These are phyloP conservation scores for Rhizopogon vinicolor DNA, from an alignment of 768 basidiomycete genomes.

Conservation along the genomic window DNA sequence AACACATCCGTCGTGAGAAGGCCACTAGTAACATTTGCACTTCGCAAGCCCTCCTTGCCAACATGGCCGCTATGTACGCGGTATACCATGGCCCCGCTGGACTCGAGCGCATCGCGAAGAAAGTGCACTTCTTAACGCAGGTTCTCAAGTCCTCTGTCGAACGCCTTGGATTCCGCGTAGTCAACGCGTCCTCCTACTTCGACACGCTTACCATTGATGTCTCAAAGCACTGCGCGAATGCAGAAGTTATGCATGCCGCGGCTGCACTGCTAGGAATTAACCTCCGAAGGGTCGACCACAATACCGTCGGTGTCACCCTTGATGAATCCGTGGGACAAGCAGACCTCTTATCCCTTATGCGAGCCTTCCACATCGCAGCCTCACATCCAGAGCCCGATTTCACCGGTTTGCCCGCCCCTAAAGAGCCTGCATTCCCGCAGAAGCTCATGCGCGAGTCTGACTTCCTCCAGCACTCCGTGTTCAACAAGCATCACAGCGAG, in stretches of 20 bases:
- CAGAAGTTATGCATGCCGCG: conserved; percentile 62
- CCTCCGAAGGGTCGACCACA: conserved; percentile 70
- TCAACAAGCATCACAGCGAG: conserved; percentile 96
- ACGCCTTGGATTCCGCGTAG: conserved; percentile 65
- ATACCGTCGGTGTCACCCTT: conserved; percentile 80
- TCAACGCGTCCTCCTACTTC: conserved; percentile 73
- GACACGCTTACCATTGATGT: conserved; percentile 86
- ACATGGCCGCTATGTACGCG: conserved; percentile 99
- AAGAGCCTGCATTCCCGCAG: conserved; percentile 43
- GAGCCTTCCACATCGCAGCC: conserved; percentile 72
- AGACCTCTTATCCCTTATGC: conserved; percentile 74
- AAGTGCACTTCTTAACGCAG: conserved; percentile 86
- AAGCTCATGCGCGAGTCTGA: conserved; percentile 56
- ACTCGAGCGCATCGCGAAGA: conserved; percentile 77
- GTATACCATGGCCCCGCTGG: conserved; percentile 94
- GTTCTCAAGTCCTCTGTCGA: conserved; percentile 67
- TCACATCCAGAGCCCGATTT: conserved; percentile 43
- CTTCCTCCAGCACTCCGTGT: conserved; percentile 84
- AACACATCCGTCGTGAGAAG: conserved; percentile 96
- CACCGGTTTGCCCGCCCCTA: conserved; percentile 42
- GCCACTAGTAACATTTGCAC: conserved; percentile 99
- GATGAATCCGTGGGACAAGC: conserved; percentile 83
- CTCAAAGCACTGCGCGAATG: conserved; percentile 48
- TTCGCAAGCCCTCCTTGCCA: conserved; percentile 94
- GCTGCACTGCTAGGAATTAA: conserved; percentile 73